phyloP scores from a whole-genome alignment of 108 stramenopile genomes.

The Hondaea fermentalgiana region DNA sequence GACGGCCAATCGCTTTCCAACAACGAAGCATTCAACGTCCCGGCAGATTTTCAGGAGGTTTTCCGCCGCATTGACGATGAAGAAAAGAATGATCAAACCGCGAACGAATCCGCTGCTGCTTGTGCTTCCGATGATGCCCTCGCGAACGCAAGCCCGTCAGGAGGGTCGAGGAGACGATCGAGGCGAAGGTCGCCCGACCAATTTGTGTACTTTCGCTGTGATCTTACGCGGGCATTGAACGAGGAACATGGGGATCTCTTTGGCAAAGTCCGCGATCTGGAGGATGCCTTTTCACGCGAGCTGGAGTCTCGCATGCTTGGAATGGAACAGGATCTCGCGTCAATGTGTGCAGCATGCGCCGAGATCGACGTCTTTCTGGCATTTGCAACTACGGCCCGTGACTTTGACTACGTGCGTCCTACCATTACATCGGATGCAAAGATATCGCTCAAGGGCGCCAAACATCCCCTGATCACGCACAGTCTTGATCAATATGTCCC shows the following conservation, averaged over 20 bases:
- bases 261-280: background rate
- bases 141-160: background rate
- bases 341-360: background rate
- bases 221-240: background rate
- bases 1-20: background rate
- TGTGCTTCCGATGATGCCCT: too few relatives aligned
- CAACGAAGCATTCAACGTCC: background rate
- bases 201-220: background rate
- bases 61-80: background rate
- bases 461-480: background rate
- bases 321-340: background rate
- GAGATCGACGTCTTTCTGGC: background rate
- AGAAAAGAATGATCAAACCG: too few relatives aligned
- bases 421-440: background rate
- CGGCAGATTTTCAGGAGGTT: background rate
- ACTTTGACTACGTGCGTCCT: slow-evolving; percentile 1
- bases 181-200: background rate
- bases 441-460: background rate
- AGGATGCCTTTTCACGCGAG: background rate
- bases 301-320: background rate
- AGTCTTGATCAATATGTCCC: background rate
- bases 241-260: background rate
- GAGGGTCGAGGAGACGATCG: background rate
- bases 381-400: background rate
- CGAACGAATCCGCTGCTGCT: too few relatives aligned